Conservation (phyloP, 2,329 filamentous ascomycete species). For the Pseudogymnoascus sp. region DNA sequence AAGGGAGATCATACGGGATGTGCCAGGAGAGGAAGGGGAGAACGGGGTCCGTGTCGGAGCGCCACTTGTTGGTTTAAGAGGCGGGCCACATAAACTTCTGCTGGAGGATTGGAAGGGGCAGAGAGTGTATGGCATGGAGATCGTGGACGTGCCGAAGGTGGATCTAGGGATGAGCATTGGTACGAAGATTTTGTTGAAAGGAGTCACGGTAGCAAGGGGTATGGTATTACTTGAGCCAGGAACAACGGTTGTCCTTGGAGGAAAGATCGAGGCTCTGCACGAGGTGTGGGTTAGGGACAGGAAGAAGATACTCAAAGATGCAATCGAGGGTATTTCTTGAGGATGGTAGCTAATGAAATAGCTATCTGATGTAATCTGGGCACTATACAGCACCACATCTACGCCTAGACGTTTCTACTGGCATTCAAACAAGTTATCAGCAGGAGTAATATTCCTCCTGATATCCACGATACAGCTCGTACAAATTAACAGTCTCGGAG, state of each 20-base stretch:
- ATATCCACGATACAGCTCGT: neutral
- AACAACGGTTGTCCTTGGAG: slow-evolving; percentile 66
- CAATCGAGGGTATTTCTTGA: slow-evolving; percentile 33
- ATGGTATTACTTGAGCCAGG: slow-evolving; percentile 67
- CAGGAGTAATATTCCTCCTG: neutral
- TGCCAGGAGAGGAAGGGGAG: slow-evolving; percentile 39
- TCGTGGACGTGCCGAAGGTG: slow-evolving; percentile 56
- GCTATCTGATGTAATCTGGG: neutral
- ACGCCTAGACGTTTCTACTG: neutral
- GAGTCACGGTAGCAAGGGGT: slow-evolving; percentile 61
- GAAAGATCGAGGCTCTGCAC: slow-evolving; percentile 76
- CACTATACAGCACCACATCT: neutral
- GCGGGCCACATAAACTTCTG: slow-evolving; percentile 65
- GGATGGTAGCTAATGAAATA: neutral
- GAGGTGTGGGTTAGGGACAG: slow-evolving; percentile 65
- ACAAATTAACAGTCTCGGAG: neutral
- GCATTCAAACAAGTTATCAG: neutral
- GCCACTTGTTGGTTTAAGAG: neutral
- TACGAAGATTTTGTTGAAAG: slow-evolving; percentile 68
- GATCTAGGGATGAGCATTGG: slow-evolving; percentile 65
- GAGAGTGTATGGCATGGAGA: slow-evolving; percentile 63
- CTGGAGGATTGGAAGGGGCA: slow-evolving; percentile 70
- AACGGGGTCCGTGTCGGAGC: slow-evolving; percentile 13
- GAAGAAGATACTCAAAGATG: slow-evolving; percentile 58
- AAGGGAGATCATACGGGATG: slow-evolving; percentile 70